Percentiles rank a stretch among this genome's conserved stretches.
phyloP scores from a whole-genome alignment of 176 grass and related monocot genomes.

The Oryza australiensis region DNA sequence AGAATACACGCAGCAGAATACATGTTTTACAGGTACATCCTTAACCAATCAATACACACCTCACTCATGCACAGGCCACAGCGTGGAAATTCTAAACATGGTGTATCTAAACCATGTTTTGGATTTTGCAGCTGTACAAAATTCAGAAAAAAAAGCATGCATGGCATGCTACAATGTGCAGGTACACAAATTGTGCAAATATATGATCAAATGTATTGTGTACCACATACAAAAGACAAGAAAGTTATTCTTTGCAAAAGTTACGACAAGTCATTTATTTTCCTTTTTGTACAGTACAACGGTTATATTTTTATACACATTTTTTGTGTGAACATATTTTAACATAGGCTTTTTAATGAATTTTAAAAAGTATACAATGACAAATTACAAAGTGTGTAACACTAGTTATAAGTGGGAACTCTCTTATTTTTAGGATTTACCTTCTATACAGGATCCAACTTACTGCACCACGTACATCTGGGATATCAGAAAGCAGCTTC shows the following conservation, averaged over 20 bases:
- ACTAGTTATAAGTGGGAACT: not conserved
- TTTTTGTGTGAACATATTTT: not conserved
- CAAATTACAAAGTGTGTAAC: not conserved
- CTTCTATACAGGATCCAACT: conserved; percentile 78
- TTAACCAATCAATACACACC: not conserved
- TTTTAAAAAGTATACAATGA: not conserved
- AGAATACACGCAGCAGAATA: conserved; percentile 68
- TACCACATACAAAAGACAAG: not conserved
- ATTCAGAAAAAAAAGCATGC: too few species aligned
- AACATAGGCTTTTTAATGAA: not conserved
- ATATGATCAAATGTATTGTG: not conserved
- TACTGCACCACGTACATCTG: conserved; percentile 66
- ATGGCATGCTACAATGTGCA: not conserved
- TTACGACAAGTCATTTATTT: not conserved
- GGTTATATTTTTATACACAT: not conserved
- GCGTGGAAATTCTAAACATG: not conserved
- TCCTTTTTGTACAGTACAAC: not conserved
- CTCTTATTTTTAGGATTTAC: conserved; percentile 7
- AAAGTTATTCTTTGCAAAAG: not conserved
- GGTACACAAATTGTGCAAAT: not conserved
- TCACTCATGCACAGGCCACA: not conserved
- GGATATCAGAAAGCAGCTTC: conserved; percentile 47
- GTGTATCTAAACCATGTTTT: not conserved
- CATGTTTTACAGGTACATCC: conserved; percentile 77
- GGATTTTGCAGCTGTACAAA: not conserved